Evolutionary conservation across 371 early-diverging fungal genomes (phyloP), one percentile per base, ranked within the genome.

Genomic region (Amoeboaphelidium protococcarum): DNA sequence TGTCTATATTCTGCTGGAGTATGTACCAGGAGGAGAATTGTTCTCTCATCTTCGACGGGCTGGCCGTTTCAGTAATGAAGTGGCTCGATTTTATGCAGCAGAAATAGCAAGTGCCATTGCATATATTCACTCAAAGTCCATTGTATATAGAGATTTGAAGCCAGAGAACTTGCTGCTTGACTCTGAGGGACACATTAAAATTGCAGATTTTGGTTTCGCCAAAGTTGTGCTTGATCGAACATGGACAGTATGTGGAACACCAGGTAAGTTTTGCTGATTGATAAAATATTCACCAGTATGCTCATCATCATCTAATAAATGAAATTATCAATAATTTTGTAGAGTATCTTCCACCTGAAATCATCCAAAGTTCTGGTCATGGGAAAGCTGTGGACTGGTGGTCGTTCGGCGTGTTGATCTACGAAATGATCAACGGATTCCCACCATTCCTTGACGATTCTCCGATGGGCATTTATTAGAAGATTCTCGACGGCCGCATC

Each of bases 131-230:
- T 47, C 51, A 22, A 59, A 61, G 26, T 71, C 69, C 41, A 69
- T 76, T 25, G 63, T 79, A 13, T 76, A 79, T 59, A 63, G 80
- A 27, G 78, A 76, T 57, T 54, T 76, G 46, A 79, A 76, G 54
- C 76, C 79, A 19, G 76, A 76, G 61, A 95, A 95, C 60, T 58
- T 95, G 47, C 57, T 96, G 40, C 62, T 96, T 44, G 85, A 82
- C 54, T 60, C 65, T n/a, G 68, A 71, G 48, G 99, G 99, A 2
- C 88, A 98, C 61, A 83, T 98, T 56, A 90, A 91, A 65, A 82
- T 99, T 47, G 90, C 90, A 2, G 99, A 99, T 64, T 92, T 99
- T 68, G 99, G 99, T 1, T 96, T 98, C 68, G 91, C 97, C 41
- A 97, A 95, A 57, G 64, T 77, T 52, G 83, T 95, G 0, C 78